Base-by-base conservation (phyloP, 2,329 filamentous ascomycete species). In the Xylariaceae sp. region DNA sequence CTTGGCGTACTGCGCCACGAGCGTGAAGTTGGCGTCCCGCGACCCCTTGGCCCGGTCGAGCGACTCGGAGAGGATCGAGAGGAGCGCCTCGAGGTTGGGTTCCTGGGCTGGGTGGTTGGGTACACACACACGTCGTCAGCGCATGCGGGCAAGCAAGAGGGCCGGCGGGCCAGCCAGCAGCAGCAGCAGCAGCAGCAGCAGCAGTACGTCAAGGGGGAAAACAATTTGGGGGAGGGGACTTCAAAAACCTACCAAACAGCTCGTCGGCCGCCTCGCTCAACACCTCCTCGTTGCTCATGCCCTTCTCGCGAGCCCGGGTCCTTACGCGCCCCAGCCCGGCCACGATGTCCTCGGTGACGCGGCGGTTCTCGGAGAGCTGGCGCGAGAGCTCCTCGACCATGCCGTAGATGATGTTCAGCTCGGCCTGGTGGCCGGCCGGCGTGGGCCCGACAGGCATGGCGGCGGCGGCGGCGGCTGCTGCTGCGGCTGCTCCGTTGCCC, bases 311-410 rank as follows among this genome's bases (percentile, higher is more conserved):
- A 29, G 76, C 77, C 29, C 65, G 67, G 46, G 66, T 70, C 38
- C 77, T 71, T 43, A 82, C 73, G 37, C 68, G 67, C 18, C 77
- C 77, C 26, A 80, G 65, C 25, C 73, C 73, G n/a, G 64, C 66
- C 31, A 81, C 73, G 29, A 82, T 78, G 17, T 77, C 72, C 43
- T 78, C 72, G n/a, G 75, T 72, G 23, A 72, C 69, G 26, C 68
- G 65, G 44, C 73, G 65, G 52, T 78, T 79, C 32, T 78, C 73
- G 10, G 75, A 69, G 19, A 81, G 63, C 50, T 79, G 73, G 21
- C 72, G 68, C 47, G 75, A 78, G 30, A 81, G 63, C 51, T 79
- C 75, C 49, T 82, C 77, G 9, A 82, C 77, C 71, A 81, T 76
- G 44, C 67, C 65, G 51, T 80, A 80, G 50, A 82, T 78, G 57